Conservation (phyloP, 169 alveolate species). For the Eimeria sp. region DNA sequence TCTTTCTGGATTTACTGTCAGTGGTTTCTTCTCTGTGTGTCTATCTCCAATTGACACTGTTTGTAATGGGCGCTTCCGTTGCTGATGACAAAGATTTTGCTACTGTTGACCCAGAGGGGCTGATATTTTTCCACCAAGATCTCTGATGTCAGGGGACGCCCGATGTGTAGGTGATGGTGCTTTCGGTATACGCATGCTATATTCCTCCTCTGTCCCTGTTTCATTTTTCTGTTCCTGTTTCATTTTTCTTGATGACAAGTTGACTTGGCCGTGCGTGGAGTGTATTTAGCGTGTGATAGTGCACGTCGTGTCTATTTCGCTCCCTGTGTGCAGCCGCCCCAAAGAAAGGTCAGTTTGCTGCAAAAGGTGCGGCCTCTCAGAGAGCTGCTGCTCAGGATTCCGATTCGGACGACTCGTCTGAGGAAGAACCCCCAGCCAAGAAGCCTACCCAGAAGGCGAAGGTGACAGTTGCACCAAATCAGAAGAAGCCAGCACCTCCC, state of each 20-base stretch:
- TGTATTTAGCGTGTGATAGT: neutral
- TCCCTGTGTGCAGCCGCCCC: slow-evolving; percentile 24
- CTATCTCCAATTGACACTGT: neutral
- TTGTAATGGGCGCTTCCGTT: neutral
- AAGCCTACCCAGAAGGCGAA: slow-evolving; percentile 42
- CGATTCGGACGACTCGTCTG: slow-evolving; percentile 72
- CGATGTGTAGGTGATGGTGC: neutral
- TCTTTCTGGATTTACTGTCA: neutral
- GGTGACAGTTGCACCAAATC: neutral
- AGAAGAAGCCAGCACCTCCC: slow-evolving; percentile 27
- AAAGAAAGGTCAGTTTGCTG: neutral
- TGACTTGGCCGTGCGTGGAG: too few species aligned
- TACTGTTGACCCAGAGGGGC: slow-evolving; percentile 67
- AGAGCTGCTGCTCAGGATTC: slow-evolving; percentile 37
- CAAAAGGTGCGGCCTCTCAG: neutral
- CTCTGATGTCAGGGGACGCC: slow-evolving; percentile 50
- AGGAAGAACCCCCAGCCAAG: slow-evolving; percentile 42
- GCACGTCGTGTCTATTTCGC: neutral
- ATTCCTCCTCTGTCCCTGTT: neutral
- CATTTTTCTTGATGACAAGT: too few species aligned
- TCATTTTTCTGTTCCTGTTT: neutral
- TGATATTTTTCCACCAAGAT: slow-evolving; percentile 77
- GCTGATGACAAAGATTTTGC: slow-evolving; percentile 46
- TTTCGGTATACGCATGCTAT: neutral
- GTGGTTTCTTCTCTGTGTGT: neutral